Percentiles rank a stretch among this genome's conserved stretches.
Evolutionary conservation across 106 monocot genomes (phyloP).

Genomic region (Allium fistulosum): DNA sequence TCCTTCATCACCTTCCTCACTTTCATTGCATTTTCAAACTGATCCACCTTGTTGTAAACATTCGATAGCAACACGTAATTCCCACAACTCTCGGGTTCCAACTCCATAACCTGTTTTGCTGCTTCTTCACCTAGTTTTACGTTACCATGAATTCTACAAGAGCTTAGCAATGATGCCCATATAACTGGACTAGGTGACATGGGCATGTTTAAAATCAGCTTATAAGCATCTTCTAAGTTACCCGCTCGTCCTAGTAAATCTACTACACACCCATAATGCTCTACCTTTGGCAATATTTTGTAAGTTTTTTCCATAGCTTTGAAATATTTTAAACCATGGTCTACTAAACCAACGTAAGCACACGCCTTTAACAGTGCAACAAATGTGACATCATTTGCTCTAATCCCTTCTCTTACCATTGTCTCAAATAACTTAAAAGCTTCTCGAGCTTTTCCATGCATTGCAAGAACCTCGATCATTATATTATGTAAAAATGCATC

Average conservation of each 20-base stretch:
- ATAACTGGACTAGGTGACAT: conserved; percentile 35
- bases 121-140: conserved; percentile 39
- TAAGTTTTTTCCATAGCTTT: conserved; percentile 30
- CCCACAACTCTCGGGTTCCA: conserved; percentile 47
- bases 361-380: conserved; percentile 47
- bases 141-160: conserved; percentile 36
- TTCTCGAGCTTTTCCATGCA: conserved; percentile 26
- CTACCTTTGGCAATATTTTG: conserved; percentile 31
- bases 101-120: conserved; percentile 36
- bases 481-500: conserved; percentile 41
- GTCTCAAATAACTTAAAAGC: conserved; percentile 27
- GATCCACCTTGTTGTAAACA: conserved; percentile 38
- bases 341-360: conserved; percentile 42
- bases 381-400: conserved; percentile 51
- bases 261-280: conserved; percentile 74
- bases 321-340: conserved; percentile 41
- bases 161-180: conserved; percentile 58
- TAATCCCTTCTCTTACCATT: conserved; percentile 30
- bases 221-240: conserved; percentile 35
- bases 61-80: conserved; percentile 59
- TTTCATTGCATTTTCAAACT: conserved; percentile 34
- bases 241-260: conserved; percentile 65
- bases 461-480: conserved; percentile 24
- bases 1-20: conserved; percentile 46
- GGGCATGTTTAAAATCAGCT: conserved; percentile 53